These are phyloP conservation scores for Diaporthe amygdali DNA, from an alignment of 2,329 filamentous ascomycete species.

Conservation along the genomic window DNA sequence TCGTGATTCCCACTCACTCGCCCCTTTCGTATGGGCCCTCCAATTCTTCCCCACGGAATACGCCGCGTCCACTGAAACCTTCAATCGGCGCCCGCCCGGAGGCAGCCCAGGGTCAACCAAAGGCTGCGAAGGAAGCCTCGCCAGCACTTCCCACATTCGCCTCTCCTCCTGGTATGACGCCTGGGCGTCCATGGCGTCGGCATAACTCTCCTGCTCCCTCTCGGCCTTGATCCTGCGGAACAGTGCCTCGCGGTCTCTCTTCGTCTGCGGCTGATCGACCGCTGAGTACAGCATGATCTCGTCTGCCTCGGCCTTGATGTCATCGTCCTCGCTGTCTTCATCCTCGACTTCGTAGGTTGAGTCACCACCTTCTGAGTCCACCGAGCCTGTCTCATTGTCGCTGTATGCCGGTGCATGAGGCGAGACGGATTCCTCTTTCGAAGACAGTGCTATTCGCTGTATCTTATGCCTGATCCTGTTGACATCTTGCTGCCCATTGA, in stretches of 20 bases:
- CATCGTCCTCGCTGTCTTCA: conserved; percentile 12
- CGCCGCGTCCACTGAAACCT: conserved; percentile 39
- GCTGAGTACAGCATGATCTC: conserved; percentile 50
- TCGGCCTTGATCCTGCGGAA: conserved; percentile 46
- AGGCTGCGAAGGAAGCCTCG: conserved; percentile 42
- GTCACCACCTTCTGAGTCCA: not conserved
- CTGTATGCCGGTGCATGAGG: not conserved
- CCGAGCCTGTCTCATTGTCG: conserved; percentile 1
- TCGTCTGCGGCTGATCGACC: conserved; percentile 44
- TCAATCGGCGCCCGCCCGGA: conserved; percentile 25
- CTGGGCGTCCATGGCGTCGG: conserved; percentile 47
- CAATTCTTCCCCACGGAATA: conserved; percentile 44
- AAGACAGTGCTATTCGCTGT: conserved; percentile 1
- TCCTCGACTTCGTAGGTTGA: not conserved
- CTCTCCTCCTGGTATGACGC: conserved; percentile 47
- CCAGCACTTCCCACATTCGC: conserved; percentile 51
- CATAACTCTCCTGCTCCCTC: conserved; percentile 47
- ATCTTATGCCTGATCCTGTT: not conserved
- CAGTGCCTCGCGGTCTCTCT: conserved; percentile 39
- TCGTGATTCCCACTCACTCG: conserved; percentile 49
- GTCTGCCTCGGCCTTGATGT: conserved; percentile 40
- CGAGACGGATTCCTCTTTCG: not conserved
- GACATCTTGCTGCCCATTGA: conserved; percentile 15
- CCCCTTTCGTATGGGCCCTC: conserved; percentile 42
- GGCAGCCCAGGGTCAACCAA: conserved; percentile 25